These are phyloP conservation scores for Blastomyces silverae DNA, from an alignment of 2,329 filamentous ascomycete species.

Conservation along the genomic window DNA sequence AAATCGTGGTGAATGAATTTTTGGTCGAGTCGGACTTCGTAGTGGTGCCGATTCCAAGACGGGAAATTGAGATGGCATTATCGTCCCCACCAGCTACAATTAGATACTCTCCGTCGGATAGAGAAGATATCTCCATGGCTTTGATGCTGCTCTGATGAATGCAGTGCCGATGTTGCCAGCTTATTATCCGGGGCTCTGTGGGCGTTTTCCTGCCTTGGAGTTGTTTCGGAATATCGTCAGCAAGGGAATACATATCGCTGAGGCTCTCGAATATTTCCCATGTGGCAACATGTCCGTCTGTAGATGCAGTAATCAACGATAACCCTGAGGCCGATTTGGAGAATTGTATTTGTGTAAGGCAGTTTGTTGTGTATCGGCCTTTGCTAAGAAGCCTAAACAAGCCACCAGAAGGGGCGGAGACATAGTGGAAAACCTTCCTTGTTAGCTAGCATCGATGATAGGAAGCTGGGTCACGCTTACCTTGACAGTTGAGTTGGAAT, in stretches of 20 bases:
- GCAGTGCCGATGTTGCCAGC: constrained; percentile 38
- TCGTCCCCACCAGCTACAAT: constrained; percentile 82
- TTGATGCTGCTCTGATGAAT: constrained; percentile 83
- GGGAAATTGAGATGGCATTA: constrained; percentile 62
- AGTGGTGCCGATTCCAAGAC: constrained; percentile 28
- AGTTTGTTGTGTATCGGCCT: constrained; percentile 63
- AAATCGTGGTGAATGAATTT: constrained; percentile 29
- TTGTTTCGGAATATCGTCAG: constrained; percentile 14
- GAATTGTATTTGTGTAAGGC: constrained; percentile 59
- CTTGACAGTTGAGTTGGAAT: constrained; percentile 77
- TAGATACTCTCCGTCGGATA: constrained; percentile 38
- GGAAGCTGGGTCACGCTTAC: constrained; percentile 29
- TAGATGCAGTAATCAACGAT: constrained; percentile 58
- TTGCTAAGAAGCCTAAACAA: constrained; percentile 43
- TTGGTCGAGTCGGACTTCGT: constrained; percentile 12
- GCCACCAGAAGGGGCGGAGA: constrained; percentile 21
- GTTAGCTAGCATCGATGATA: background rate
- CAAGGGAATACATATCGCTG: constrained; percentile 27
- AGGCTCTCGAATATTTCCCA: constrained; percentile 46
- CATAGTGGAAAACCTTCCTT: constrained; percentile 43
- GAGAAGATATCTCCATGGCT: constrained; percentile 33
- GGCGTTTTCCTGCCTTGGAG: background rate
- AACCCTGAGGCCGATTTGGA: constrained; percentile 41
- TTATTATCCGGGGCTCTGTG: constrained; percentile 19
- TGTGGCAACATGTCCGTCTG: constrained; percentile 67